Evolutionary conservation across 495 filamentous ascomycete species (phyloP).

Genomic region (Lineolata rhizophorae): DNA sequence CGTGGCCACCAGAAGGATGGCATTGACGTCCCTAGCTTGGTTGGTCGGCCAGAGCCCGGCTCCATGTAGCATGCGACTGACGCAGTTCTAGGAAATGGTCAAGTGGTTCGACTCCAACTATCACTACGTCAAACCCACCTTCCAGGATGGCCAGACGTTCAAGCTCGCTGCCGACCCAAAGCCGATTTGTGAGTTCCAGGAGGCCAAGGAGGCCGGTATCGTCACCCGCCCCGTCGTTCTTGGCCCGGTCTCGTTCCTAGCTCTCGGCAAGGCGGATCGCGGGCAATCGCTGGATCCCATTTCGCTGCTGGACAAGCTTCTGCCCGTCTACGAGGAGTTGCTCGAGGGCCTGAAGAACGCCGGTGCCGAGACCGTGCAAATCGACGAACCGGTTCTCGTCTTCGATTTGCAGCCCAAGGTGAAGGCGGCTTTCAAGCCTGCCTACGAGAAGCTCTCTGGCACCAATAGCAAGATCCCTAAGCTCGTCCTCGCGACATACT

Average conservation of each 20-base stretch:
- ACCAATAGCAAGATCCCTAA: conserved; percentile 54
- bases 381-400: conserved; percentile 92
- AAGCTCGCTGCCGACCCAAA: conserved; percentile 71
- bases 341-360: conserved; percentile 80
- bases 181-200: conserved; percentile 78
- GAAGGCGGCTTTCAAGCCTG: conserved; percentile 94
- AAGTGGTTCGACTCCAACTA: conserved; percentile 99
- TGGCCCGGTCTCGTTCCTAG: conserved; percentile 90
- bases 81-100: conserved; percentile 59
- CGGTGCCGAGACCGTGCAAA: conserved; percentile 86
- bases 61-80: neutral
- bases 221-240: conserved; percentile 81
- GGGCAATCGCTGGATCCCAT: conserved; percentile 79
- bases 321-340: conserved; percentile 83
- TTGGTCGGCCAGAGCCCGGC: conserved; percentile 12
- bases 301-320: conserved; percentile 68
- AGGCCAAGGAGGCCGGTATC: conserved; percentile 93
- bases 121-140: conserved; percentile 98
- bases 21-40: conserved; percentile 76
- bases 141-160: conserved; percentile 91
- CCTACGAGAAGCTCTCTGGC: conserved; percentile 75
- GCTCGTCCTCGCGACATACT: conserved; percentile 82
- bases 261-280: conserved; percentile 92
- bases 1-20: conserved; percentile 85
- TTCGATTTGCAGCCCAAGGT: conserved; percentile 69